Evolutionary conservation across 2,329 filamentous ascomycete species (phyloP).

Genomic region (Exophiala xenobiotica): DNA sequence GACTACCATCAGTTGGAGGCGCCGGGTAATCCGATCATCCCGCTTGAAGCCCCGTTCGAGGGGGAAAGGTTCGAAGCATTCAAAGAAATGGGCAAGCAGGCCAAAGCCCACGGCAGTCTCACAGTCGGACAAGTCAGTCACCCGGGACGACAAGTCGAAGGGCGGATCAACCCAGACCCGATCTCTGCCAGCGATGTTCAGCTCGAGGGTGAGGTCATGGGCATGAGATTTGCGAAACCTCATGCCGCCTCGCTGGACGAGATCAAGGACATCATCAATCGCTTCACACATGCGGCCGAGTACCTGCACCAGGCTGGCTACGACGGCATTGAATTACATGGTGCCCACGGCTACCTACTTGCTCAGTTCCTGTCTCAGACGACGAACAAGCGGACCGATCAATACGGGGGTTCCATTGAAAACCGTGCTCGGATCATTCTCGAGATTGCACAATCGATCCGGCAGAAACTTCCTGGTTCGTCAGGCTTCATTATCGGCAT

Average conservation of each 20-base stretch:
- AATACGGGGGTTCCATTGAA: constrained; percentile 65
- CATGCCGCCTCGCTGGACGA: constrained; percentile 36
- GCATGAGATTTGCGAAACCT: constrained; percentile 39
- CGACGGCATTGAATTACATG: constrained; percentile 48
- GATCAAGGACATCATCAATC: constrained; percentile 55
- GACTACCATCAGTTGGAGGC: constrained; percentile 60
- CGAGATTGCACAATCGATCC: constrained; percentile 49
- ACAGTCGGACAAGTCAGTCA: constrained; percentile 63
- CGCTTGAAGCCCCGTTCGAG: constrained; percentile 48
- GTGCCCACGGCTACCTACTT: constrained; percentile 59
- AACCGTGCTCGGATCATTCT: constrained; percentile 64
- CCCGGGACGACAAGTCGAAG: constrained; percentile 58
- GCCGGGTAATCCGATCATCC: constrained; percentile 61
- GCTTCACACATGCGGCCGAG: constrained; percentile 62
- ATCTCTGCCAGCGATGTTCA: constrained; percentile 55
- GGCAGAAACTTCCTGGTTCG: constrained; percentile 23
- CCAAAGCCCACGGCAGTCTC: constrained; percentile 19
- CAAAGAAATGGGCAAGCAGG: constrained; percentile 36
- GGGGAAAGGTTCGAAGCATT: constrained; percentile 63
- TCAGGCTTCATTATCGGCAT: constrained; percentile 51
- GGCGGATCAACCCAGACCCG: constrained; percentile 48
- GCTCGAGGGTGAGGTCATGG: constrained; percentile 37
- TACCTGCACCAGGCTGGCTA: constrained; percentile 64
- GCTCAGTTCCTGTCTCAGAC: constrained; percentile 55
- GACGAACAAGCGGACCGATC: constrained; percentile 59